Percentiles rank a stretch among this genome's conserved stretches.
Conservation (phyloP, 306 rosid genomes). For the Spatholobus suberectus region DNA sequence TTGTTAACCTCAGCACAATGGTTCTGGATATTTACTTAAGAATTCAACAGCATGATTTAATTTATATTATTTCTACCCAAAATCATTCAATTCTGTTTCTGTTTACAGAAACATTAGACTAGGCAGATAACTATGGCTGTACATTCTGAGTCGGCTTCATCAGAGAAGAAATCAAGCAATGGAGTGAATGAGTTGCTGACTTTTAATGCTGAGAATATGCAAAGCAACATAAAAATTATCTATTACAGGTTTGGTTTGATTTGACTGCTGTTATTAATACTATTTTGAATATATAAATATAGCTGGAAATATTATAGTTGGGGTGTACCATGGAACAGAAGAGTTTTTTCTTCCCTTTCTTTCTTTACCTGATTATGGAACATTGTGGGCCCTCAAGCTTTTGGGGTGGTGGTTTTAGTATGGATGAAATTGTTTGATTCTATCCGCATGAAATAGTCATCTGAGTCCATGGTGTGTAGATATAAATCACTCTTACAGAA, state of each 20-base stretch:
- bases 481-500: conserved; percentile 6
- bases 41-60: conserved; percentile 1
- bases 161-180: conserved; percentile 76
- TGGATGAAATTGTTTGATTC: conserved; percentile 23
- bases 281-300: conserved; percentile 6
- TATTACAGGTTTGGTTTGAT: conserved; percentile 90
- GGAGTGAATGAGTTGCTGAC: conserved; percentile 73
- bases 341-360: conserved; percentile 1
- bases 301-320: conserved; percentile 21
- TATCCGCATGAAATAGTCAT: conserved; percentile 16
- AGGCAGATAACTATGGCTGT: conserved; percentile 66
- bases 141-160: conserved; percentile 58
- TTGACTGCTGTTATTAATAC: conserved; percentile 8
- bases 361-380: conserved; percentile 13
- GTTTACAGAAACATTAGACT: conserved; percentile 34
- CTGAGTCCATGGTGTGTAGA: background rate
- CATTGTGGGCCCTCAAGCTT: background rate
- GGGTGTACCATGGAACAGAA: background rate
- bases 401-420: conserved; percentile 8
- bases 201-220: conserved; percentile 90
- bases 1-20: background rate
- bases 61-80: background rate
- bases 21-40: conserved; percentile 12
- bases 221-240: conserved; percentile 80
- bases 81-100: conserved; percentile 21